A percentile compares a stretch with the other conserved stretches of the same genome.
Conservation (phyloP, 2,329 filamentous ascomycete genomes). For the Botryotinia convoluta region DNA sequence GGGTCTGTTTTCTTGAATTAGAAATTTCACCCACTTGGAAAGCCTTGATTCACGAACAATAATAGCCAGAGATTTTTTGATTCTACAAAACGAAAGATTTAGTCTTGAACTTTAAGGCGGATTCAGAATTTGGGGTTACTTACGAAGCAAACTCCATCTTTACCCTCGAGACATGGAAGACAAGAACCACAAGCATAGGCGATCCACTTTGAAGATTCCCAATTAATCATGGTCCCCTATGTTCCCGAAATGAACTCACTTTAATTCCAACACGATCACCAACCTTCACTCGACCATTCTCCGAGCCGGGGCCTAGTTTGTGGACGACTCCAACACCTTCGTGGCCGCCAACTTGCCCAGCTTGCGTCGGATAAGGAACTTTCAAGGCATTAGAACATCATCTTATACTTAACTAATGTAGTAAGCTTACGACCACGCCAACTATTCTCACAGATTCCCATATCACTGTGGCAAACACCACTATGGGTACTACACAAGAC, state of each 20-base stretch:
- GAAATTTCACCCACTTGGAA: neutral
- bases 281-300: slow-evolving; percentile 56
- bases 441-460: slow-evolving; percentile 53
- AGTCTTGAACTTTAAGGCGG: slow-evolving; percentile 15
- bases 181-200: slow-evolving; percentile 55
- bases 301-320: slow-evolving; percentile 60
- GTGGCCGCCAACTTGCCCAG: slow-evolving; percentile 65
- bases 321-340: slow-evolving; percentile 66
- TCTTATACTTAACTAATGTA: slow-evolving; percentile 17
- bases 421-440: slow-evolving; percentile 34
- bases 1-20: slow-evolving; percentile 41
- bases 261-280: slow-evolving; percentile 70
- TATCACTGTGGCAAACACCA: slow-evolving; percentile 64
- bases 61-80: slow-evolving; percentile 62
- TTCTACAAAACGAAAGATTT: slow-evolving; percentile 37
- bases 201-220: slow-evolving; percentile 46
- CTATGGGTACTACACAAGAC: slow-evolving; percentile 51
- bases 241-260: slow-evolving; percentile 38
- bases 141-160: slow-evolving; percentile 64
- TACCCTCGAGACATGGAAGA: slow-evolving; percentile 51
- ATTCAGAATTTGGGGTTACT: slow-evolving; percentile 37
- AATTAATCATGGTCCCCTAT: neutral
- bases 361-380: slow-evolving; percentile 56
- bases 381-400: slow-evolving; percentile 45
- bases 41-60: slow-evolving; percentile 41